Percentiles rank a stretch among this genome's conserved stretches.
Conservation (phyloP, 495 filamentous ascomycete species). For the Aspergillus coremiiformis region DNA sequence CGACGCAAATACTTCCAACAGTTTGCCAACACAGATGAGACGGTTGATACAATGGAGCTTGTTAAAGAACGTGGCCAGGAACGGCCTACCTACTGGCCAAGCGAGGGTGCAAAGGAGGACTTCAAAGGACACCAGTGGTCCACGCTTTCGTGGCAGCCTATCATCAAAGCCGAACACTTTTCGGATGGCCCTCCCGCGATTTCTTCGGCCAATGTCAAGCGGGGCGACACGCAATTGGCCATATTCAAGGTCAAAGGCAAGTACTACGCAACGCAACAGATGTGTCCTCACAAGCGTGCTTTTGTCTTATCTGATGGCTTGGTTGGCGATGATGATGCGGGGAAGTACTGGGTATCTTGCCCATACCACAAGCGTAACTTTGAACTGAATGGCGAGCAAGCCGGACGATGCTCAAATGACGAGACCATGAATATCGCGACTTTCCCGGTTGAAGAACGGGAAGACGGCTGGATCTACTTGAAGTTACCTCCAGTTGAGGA, state of each 20-base stretch:
- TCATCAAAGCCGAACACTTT: conserved; percentile 70
- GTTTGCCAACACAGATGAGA: conserved; percentile 80
- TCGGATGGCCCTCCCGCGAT: conserved; percentile 57
- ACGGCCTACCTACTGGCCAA: conserved; percentile 80
- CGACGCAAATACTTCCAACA: conserved; percentile 70
- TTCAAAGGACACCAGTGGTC: conserved; percentile 74
- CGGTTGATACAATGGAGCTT: conserved; percentile 60
- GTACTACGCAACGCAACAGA: conserved; percentile 91
- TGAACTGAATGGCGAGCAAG: conserved; percentile 59
- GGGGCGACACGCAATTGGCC: conserved; percentile 86
- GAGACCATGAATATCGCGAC: conserved; percentile 72
- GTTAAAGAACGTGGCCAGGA: conserved; percentile 67
- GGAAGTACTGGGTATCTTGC: conserved; percentile 77
- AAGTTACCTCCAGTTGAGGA: conserved; percentile 82
- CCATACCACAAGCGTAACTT: conserved; percentile 94
- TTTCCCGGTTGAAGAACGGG: conserved; percentile 71
- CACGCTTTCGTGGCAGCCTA: conserved; percentile 72
- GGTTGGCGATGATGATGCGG: conserved; percentile 63
- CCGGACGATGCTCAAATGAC: conserved; percentile 74
- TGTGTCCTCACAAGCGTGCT: conserved; percentile 94
- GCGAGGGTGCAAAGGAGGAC: conserved; percentile 58
- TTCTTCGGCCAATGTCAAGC: conserved; percentile 66
- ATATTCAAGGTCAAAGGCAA: conserved; percentile 80
- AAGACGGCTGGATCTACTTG: conserved; percentile 77
- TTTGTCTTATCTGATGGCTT: conserved; percentile 85